Base-by-base conservation (phyloP, 2,329 filamentous ascomycete genomes). In the Ophiostoma angusticollis region DNA sequence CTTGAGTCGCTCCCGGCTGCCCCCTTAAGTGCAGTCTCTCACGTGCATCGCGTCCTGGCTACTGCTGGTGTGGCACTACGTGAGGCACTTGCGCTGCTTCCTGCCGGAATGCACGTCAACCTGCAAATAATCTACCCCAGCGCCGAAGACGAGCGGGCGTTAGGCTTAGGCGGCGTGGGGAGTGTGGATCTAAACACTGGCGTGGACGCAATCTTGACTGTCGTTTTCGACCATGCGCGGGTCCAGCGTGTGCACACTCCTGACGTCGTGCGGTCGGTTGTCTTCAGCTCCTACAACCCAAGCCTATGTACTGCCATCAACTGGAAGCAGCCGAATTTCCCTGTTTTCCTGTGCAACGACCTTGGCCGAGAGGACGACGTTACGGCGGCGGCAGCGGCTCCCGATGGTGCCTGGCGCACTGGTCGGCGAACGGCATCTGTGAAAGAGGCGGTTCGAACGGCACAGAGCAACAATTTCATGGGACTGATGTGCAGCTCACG, bases 281-380 rank as follows among this genome's bases (percentile, higher is more conserved):
- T 95, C 9, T 95, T 98, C 57, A 93, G 84, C 51, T 93, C 85
- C 17, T 94, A 89, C 59, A 95, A 93, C 55, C 70, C 84, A 11
- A 81, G 80, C 47, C 74, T 96, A 16, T 98, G 91, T 61, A 93
- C 84, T 13, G 87, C 89, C 5, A 63, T 98, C 51, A 98, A 98
- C 60, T 98, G 91, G 91, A 98, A 98, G 59, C 91, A 98, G 58
- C 91, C 91, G 3, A 98, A 96, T 55, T 98, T 94, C 57, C 91
- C 91, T 0, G 84, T 96, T 0, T 83, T 98, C 50, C 69, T 96
- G 33, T 95, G 87, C 63, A 96, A 96, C 57, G 86, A 95, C 43
- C 73, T 96, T 19, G 85, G 85, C 17, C 67, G 71, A 7, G 72
- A 78, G 43, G 69, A 67, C 21, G 54, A 59, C 17, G 52, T 41